Conservation (phyloP, 768 basidiomycete genomes). For the Leucogyrophana mollusca region DNA sequence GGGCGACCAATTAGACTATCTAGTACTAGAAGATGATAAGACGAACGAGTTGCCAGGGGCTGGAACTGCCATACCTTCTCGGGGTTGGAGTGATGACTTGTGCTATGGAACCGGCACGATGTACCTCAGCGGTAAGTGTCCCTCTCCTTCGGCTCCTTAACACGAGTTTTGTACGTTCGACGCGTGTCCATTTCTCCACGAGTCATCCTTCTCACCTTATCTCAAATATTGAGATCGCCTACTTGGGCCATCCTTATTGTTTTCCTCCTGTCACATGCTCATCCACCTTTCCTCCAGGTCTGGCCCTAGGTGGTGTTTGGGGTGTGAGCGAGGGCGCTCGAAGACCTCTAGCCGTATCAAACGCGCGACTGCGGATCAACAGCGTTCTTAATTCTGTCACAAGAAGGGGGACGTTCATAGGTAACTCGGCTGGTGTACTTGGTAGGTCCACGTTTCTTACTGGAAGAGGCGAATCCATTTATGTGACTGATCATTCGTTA, state of each 20-base stretch:
- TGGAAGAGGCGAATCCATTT: slow-evolving; percentile 28
- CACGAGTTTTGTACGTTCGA: slow-evolving; percentile 47
- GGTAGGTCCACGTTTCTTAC: slow-evolving; percentile 60
- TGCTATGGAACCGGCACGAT: slow-evolving; percentile 99
- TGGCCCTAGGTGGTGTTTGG: slow-evolving; percentile 93
- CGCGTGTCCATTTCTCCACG: slow-evolving; percentile 43
- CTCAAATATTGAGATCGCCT: slow-evolving; percentile 55
- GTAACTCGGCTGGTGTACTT: slow-evolving; percentile 96
- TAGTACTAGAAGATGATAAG: slow-evolving; percentile 96
- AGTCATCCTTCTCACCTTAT: slow-evolving; percentile 63
- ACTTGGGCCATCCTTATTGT: slow-evolving; percentile 78
- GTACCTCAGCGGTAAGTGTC: slow-evolving; percentile 89
- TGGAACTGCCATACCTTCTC: slow-evolving; percentile 85
- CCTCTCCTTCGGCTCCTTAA: slow-evolving; percentile 55
- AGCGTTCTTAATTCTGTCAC: slow-evolving; percentile 96
- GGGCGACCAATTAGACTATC: slow-evolving; percentile 92
- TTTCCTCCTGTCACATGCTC: slow-evolving; percentile 74
- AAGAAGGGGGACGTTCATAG: slow-evolving; percentile 94
- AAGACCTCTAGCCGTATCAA: slow-evolving; percentile 84
- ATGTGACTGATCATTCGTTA: slow-evolving; percentile 36
- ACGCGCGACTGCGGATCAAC: slow-evolving; percentile 89
- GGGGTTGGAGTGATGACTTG: slow-evolving; percentile 99
- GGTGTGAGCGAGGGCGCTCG: slow-evolving; percentile 92
- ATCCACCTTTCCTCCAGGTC: slow-evolving; percentile 68
- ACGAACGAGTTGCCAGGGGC: slow-evolving; percentile 87